A percentile compares a stretch with the other conserved stretches of the same genome.
Conservation (phyloP, 2,329 filamentous ascomycete genomes). For the Paracoccidioides brasiliensis region DNA sequence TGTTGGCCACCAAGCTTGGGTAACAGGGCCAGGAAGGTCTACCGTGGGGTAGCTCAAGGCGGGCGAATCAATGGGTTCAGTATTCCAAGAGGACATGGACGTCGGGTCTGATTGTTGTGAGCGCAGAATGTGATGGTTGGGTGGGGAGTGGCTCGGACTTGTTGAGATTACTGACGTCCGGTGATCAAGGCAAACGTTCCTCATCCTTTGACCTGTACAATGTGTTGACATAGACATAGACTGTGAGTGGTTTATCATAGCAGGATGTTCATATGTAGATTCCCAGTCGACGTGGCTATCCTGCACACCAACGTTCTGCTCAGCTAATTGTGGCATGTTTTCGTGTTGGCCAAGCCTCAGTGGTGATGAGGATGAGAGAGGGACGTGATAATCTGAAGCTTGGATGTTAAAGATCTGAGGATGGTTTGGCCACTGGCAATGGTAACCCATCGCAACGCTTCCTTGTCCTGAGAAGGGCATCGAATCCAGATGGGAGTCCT, state of each 20-base stretch:
- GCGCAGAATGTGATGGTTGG: conserved; percentile 25
- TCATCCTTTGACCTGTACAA: conserved; percentile 18
- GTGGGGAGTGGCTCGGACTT: conserved; percentile 24
- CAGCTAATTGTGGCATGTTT: conserved; percentile 21
- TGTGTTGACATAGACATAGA: conserved; percentile 23
- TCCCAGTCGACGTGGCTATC: conserved; percentile 22
- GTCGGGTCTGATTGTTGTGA: conserved; percentile 28
- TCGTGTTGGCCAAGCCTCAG: conserved; percentile 28
- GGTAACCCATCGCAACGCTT: conserved; percentile 30
- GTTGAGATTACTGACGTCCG: conserved; percentile 19
- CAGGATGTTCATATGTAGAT: conserved; percentile 4
- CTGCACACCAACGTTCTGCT: conserved; percentile 21
- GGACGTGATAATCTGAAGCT: conserved; percentile 29
- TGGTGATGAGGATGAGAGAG: conserved; percentile 35
- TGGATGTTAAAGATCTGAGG: conserved; percentile 42
- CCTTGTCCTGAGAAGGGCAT: conserved; percentile 41
- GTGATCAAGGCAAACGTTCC: conserved; percentile 22
- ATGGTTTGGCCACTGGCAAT: conserved; percentile 40
- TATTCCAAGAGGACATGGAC: conserved; percentile 30
- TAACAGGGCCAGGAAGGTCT: conserved; percentile 25
- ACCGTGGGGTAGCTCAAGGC: conserved; percentile 25
- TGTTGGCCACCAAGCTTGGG: conserved; percentile 27
- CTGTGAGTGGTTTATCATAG: conserved; percentile 22
- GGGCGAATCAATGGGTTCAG: conserved; percentile 25
- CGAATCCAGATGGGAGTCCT: conserved; percentile 38